Evolutionary conservation across 805 yeast genomes (phyloP), one percentile per base, ranked within the genome.

Genomic region (Pichia occidentalis): DNA sequence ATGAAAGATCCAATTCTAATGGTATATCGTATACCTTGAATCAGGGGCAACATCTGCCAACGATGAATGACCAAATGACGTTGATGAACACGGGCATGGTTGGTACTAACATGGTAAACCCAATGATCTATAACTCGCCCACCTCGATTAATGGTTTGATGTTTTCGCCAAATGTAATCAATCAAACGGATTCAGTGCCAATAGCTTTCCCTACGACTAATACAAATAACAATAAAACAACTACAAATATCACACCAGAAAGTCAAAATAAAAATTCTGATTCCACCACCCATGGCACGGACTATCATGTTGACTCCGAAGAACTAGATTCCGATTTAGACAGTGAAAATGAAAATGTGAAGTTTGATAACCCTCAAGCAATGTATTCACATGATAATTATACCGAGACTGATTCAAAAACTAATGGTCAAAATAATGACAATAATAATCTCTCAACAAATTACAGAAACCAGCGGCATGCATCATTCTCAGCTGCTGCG

Each of bases 401-500:
- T 26, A 27, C 3, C 21, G 5, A 26, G 27, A 11, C 11, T 27
- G 38, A 34, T 3, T 13, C 13, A n/a, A 29, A 35, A 21, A 20
- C 24, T 16, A 10, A 20, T 20, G 14, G 5, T 11, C 18, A 7
- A 12, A 21, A 37, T 13, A 29, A 28, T 11, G 34, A 33, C 8
- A 31, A 21, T 37, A 29, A 21, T 40, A 27, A 27, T 14, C 32
- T 11, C 42, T 42, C 24, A 22, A 43, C 23, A 24, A 40, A 13
- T 11, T 58, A 47, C 32, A 52, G 59, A 45, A 50, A 58, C 35
- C 56, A 61, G 20, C 63, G 79, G 13, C 78, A 73, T 53, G 71
- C 69, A 7, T 77, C 83, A n/a, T 77, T 74, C 51, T 71, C 79
- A 3, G 86, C 86, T 0, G 75, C 80, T 1, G 64, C 77, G 11